Base-by-base conservation (phyloP, 371 early-diverging fungal genomes). In the Actinomortierella wolfii region DNA sequence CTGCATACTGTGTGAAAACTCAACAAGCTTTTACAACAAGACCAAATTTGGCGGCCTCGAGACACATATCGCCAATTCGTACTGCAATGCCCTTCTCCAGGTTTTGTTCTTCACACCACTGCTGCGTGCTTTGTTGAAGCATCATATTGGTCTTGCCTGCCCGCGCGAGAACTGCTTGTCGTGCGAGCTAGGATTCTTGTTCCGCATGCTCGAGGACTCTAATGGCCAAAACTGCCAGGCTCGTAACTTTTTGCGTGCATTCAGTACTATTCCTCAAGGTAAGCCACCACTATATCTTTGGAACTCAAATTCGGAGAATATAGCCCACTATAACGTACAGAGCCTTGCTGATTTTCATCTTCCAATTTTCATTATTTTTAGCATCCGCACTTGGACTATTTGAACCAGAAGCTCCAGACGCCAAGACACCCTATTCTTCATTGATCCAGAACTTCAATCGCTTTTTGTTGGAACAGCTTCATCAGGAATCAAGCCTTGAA, bases 181-280 rank as follows among this genome's bases (percentile, higher is more conserved):
- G 2, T 97, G 98, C 77, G 97, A 97, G 59, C 82, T 97, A 17
- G 96, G 95, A 0, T 94, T 95, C 56, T 64, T 97, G 57, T 94
- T 94, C 67, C 81, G 92, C 0, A 95, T 95, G 96, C 79, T 97
- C 23, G 92, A 93, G 56, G 90, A 90, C 26, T 89, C 94, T 1
- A 81, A 87, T 24, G 97, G 97, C 5, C 86, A 88, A 41, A 97
- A 96, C 59, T 97, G 98, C 70, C 97, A 97, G 56, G 98, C 98
- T 3, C 83, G 93, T 7, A 96, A 94, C 67, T 93, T 97, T 50
- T 78, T 96, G 50, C 76, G 90, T 0, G 92, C 90, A 0, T 89
- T 97, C 61, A 85, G 87, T 51, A 89, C 87, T 6, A 86, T 92
- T 25, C 92, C 92, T 0, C 93, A 95, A 81, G 94, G 90, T 88